phyloP scores from a whole-genome alignment of 805 yeast species.

The Candida boleticola region DNA sequence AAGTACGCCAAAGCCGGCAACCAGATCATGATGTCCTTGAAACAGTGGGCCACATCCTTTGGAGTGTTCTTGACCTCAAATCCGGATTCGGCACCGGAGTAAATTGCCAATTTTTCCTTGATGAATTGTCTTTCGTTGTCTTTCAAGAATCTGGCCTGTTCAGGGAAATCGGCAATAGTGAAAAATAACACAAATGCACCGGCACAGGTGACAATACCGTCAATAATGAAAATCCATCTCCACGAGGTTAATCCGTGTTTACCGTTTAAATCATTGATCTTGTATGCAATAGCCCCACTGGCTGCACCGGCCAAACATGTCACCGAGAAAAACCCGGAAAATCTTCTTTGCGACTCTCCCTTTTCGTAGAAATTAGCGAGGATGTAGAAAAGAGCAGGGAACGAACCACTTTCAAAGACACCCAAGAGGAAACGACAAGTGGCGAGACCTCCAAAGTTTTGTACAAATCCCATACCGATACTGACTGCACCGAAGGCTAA shows the following conservation, averaged over 20 bases:
- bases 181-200: slow-evolving; percentile 41
- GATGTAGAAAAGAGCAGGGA: slow-evolving; percentile 73
- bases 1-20: slow-evolving; percentile 61
- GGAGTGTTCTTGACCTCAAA: slow-evolving; percentile 46
- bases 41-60: slow-evolving; percentile 44
- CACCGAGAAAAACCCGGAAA: slow-evolving; percentile 65
- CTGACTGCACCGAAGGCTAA: slow-evolving; percentile 62
- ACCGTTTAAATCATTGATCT: slow-evolving; percentile 54
- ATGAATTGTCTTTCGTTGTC: slow-evolving; percentile 52
- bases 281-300: slow-evolving; percentile 71
- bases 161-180: slow-evolving; percentile 69
- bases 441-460: slow-evolving; percentile 55
- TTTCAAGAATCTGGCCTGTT: slow-evolving; percentile 54
- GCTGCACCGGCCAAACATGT: slow-evolving; percentile 79
- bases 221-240: slow-evolving; percentile 53
- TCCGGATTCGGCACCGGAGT: slow-evolving; percentile 43
- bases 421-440: slow-evolving; percentile 68
- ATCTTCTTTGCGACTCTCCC: slow-evolving; percentile 65
- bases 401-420: slow-evolving; percentile 65
- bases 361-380: slow-evolving; percentile 65
- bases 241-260: slow-evolving; percentile 42
- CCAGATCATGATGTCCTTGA: slow-evolving; percentile 61
- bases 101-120: slow-evolving; percentile 57
- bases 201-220: slow-evolving; percentile 40
- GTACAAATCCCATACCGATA: slow-evolving; percentile 64